Base-by-base conservation (phyloP, 306 rosid genomes). In the Dryas octopetala region DNA sequence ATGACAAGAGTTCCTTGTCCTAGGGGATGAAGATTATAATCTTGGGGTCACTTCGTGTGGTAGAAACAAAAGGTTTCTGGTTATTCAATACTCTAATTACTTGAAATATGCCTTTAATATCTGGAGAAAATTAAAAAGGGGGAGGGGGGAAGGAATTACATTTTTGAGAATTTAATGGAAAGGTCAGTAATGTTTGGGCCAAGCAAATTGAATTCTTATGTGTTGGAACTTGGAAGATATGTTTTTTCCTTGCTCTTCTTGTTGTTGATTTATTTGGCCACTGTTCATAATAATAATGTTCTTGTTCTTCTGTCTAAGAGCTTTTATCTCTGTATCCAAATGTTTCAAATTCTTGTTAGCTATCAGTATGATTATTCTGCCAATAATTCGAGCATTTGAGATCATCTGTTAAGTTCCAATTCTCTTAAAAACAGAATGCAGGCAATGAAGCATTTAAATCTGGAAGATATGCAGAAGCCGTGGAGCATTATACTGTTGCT, bases 391-490 rank as follows among this genome's bases (percentile, higher is more conserved):
- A 43, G 65, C 65, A 55, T 54, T 55, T 11, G 75, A 7, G 17
- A 2, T 54, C 4, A 43, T 55, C 16, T 32, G 8, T 52, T 9
- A 50, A 32, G 73, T 68, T 85, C 53, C 48, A 79, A n/a, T 79
- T 80, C 54, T 84, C 83, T 46, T 58, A 68, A 78, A 45, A 78
- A 87, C 85, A 90, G 98, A 90, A 71, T 23, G 89, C 89, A 75
- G 98, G 98, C 64, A 95, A 92, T 84, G 97, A 90, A 55, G 87
- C 89, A 75, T 91, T 90, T 74, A 89, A 80, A 69, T 76, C 73
- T 45, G 89, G 90, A 83, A 89, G 79, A 78, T 83, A 86, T 81
- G 38, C 87, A 44, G 98, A 86, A 80, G 98, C 97, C 17, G 79
- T 86, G 66, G 97, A 90, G 65, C 84, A 88, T 76, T 95, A 92